These are phyloP conservation scores for Vigna angularis DNA, from an alignment of 306 rosid genomes.

Conservation along the genomic window DNA sequence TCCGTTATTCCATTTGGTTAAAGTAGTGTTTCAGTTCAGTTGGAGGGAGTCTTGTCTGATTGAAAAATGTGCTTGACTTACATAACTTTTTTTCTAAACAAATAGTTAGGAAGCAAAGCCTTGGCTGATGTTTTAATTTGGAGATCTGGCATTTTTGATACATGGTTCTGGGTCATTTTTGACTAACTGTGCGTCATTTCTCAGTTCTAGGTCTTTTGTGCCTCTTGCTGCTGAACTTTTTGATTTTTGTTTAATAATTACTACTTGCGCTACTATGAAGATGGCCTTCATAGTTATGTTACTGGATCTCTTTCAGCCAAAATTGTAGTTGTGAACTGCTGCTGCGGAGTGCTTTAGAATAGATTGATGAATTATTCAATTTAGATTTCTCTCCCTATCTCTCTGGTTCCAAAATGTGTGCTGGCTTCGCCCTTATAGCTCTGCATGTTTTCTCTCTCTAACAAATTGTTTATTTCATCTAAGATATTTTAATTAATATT, in stretches of 20 bases:
- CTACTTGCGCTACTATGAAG: neutral
- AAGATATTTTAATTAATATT: constrained; percentile 11
- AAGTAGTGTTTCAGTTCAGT: constrained; percentile 34
- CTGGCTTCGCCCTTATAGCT: constrained; percentile 1
- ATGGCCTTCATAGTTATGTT: constrained; percentile 5
- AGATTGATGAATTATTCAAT: constrained; percentile 8
- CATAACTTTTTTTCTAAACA: neutral
- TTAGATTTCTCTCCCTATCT: constrained; percentile 12
- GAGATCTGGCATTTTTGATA: constrained; percentile 51
- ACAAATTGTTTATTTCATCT: constrained; percentile 15
- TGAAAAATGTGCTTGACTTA: constrained; percentile 31
- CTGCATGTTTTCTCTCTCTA: constrained; percentile 27
- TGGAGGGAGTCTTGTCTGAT: constrained; percentile 31
- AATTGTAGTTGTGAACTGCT: constrained; percentile 3
- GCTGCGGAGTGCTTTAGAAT: constrained; percentile 3
- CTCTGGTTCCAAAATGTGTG: neutral
- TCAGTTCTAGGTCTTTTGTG: constrained; percentile 1
- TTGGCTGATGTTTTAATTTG: constrained; percentile 28
- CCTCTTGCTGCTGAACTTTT: constrained; percentile 4
- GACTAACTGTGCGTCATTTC: constrained; percentile 13
- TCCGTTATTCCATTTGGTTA: constrained; percentile 30
- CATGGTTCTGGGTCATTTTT: constrained; percentile 9
- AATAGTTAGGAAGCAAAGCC: constrained; percentile 27
- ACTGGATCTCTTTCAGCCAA: constrained; percentile 23
- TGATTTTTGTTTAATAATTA: constrained; percentile 7